Evolutionary conservation across 805 yeast species (phyloP).

Genomic region (Jamesozyma piceae): DNA sequence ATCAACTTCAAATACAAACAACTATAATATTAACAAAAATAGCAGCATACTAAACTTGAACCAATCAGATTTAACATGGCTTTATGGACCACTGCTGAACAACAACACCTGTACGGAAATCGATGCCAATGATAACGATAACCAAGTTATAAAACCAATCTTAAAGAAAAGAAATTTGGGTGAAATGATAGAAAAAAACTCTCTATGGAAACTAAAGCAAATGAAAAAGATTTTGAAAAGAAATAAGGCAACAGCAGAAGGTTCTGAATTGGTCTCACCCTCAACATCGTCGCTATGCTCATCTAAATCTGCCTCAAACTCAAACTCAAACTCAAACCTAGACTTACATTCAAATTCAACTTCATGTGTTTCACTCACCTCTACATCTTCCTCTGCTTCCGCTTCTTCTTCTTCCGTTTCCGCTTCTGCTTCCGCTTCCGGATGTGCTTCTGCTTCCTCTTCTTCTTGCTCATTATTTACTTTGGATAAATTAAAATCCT

Average conservation of each 20-base stretch:
- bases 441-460: background rate
- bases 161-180: slow-evolving; percentile 72
- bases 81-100: slow-evolving; percentile 65
- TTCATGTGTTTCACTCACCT: background rate
- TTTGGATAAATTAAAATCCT: background rate
- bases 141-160: slow-evolving; percentile 47
- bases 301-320: background rate
- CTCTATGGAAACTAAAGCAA: slow-evolving; percentile 17
- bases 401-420: background rate
- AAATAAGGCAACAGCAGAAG: background rate
- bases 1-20: background rate
- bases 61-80: slow-evolving; percentile 79
- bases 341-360: background rate
- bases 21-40: background rate
- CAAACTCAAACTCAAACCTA: no score
- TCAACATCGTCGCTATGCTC: background rate
- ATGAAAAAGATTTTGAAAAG: background rate
- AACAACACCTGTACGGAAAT: background rate
- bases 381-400: background rate
- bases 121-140: background rate
- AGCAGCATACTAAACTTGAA: background rate
- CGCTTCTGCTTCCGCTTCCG: background rate
- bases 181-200: slow-evolving; percentile 41
- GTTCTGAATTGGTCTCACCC: background rate
- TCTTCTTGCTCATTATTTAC: background rate